A percentile compares a stretch with the other conserved stretches of the same genome.
Conservation (phyloP, 768 basidiomycete species). For the Neoboletus magnificus region DNA sequence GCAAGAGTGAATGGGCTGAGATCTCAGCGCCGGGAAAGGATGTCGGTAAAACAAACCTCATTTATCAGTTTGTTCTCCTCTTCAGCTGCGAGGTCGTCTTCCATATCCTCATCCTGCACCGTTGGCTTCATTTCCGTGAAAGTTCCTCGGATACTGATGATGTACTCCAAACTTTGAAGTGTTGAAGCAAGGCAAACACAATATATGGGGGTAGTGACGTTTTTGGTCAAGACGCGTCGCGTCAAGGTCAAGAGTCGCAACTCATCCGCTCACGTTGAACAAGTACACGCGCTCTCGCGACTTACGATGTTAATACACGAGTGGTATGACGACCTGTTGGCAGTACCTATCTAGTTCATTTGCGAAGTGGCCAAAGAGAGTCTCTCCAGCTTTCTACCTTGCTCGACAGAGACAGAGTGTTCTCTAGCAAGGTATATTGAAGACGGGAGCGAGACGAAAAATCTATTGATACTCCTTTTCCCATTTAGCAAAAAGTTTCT, state of each 20-base stretch:
- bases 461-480: constrained; percentile 63
- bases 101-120: constrained; percentile 57
- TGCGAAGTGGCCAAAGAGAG: neutral
- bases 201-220: neutral
- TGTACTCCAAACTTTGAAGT: neutral
- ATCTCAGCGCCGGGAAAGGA: neutral
- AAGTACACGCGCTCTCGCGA: neutral
- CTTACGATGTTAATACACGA: neutral
- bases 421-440: constrained; percentile 30
- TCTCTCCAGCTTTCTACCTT: constrained; percentile 2
- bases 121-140: constrained; percentile 42
- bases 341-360: constrained; percentile 9
- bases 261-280: neutral
- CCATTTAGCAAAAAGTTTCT: constrained; percentile 78
- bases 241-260: constrained; percentile 5
- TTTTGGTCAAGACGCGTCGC: constrained; percentile 26
- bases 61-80: constrained; percentile 88
- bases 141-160: neutral
- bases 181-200: neutral
- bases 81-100: constrained; percentile 78
- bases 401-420: constrained; percentile 10
- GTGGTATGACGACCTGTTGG: neutral
- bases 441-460: constrained; percentile 17
- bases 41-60: constrained; percentile 50
- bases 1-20: constrained; percentile 9